Evolutionary conservation across 257 asterid species (phyloP).

Genomic region (Solanum pinnatisectum): DNA sequence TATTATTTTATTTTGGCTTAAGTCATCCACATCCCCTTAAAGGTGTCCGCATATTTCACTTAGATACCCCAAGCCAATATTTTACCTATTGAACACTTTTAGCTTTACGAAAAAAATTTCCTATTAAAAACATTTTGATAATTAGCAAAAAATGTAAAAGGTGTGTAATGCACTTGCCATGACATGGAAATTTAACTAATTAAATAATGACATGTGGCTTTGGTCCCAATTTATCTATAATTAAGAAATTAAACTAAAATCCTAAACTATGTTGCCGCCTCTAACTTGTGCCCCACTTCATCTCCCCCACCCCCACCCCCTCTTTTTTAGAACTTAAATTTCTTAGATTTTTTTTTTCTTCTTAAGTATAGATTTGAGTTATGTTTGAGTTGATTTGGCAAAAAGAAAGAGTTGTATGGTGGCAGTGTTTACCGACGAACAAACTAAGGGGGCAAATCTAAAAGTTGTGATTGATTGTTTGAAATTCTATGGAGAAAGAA

Average conservation of each 20-base stretch:
- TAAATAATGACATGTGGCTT: neutral
- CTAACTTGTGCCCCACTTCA: neutral
- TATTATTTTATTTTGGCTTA: no score
- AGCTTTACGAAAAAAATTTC: neutral
- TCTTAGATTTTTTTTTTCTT: no score
- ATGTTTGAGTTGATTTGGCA: neutral
- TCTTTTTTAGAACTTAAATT: no score
- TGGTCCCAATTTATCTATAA: neutral
- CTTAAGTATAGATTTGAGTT: neutral
- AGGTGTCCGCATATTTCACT: neutral
- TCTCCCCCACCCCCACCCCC: neutral
- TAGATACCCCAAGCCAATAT: neutral
- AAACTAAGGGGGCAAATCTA: neutral
- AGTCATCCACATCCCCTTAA: neutral
- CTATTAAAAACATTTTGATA: neutral
- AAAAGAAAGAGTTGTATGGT: neutral
- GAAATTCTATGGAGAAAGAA: neutral
- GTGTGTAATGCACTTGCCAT: neutral
- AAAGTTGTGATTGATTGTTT: neutral
- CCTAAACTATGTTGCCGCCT: neutral
- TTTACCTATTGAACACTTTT: neutral
- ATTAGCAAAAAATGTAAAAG: neutral
- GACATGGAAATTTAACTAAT: neutral
- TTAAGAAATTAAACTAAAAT: neutral
- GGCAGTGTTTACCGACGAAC: neutral